Evolutionary conservation across 2,329 filamentous ascomycete species (phyloP), one percentile per base, ranked within the genome.

Genomic region (Cladosporium sp.): DNA sequence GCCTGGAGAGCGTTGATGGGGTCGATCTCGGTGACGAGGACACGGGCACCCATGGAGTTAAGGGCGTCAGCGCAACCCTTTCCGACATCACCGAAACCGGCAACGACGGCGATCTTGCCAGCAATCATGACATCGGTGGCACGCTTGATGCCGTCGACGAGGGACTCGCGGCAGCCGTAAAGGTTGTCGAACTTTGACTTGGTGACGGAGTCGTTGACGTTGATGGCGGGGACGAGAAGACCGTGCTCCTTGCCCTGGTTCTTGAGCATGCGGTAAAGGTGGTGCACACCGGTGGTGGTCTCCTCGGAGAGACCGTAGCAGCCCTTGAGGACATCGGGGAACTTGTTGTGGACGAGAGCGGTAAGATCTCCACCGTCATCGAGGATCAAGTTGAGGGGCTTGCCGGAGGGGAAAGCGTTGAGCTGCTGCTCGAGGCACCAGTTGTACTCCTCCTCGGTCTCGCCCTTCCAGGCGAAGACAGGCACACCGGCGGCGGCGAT

Each of bases 161-260:
- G 91, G 70, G 94, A 97, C 86, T 98, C 95, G 80, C 93, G 90
- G 92, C 95, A 98, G 79, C 95, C 94, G 88, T 98, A 99, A 72
- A 98, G 85, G 90, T 99, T 99, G 89, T 98, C 95, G 81, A 99
- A 99, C 89, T 99, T 99, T 84, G 93, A 97, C 90, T 98, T 99
- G 83, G 95, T 99, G 79, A 99, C 94, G 67, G 91, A 93, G 89
- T 99, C 94, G 86, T 99, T 98, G 87, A 99, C 94, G 83, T 99
- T 99, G 89, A 98, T 92, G 82, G 94, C 87, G 73, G 95, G 95
- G 73, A 97, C 91, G 70, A 97, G 90, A 71, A 98, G 92, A 66
- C 79, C 79, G 71, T 79, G 72, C 82, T 88, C 86, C 80, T 87
- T 53, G 75, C 91, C 89, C 88, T 95, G 77, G 78, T 81, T 79